Evolutionary conservation across 73 alveolate genomes (phyloP).

Genomic region (Stentor roeselii): DNA sequence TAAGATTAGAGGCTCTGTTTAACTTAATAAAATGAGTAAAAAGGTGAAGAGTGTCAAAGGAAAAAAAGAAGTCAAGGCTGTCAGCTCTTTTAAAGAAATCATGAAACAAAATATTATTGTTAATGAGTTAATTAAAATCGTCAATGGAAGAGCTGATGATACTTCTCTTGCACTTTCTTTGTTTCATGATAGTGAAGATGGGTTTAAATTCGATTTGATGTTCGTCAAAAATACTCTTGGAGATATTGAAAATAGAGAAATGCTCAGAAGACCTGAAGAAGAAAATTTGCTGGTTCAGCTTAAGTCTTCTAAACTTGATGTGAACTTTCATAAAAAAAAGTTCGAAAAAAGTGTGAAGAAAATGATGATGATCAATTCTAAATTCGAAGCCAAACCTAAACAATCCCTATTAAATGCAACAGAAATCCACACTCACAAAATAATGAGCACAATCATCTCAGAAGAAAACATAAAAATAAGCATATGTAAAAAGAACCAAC

Average conservation of each 20-base stretch:
- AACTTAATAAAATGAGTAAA: neutral
- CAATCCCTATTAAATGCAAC: neutral
- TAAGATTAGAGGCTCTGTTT: neutral
- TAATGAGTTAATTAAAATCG: neutral
- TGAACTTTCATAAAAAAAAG: neutral
- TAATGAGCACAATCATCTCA: neutral
- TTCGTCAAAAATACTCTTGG: neutral
- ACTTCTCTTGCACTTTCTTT: neutral
- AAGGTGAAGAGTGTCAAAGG: neutral
- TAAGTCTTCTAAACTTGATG: neutral
- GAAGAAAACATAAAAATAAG: neutral
- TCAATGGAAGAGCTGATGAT: constrained; percentile 6
- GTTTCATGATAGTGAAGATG: constrained; percentile 14
- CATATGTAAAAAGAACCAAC: neutral
- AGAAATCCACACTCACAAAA: neutral
- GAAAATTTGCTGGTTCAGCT: neutral
- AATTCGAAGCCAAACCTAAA: neutral
- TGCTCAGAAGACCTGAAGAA: neutral
- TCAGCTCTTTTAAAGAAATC: neutral
- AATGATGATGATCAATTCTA: constrained; percentile 7
- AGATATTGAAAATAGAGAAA: constrained; percentile 18
- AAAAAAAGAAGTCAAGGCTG: neutral
- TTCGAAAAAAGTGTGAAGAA: neutral
- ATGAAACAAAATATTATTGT: neutral
- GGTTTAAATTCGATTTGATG: neutral